A percentile compares a stretch with the other conserved stretches of the same genome.
Conservation (phyloP, 192 early-diverging fungal species). For the Rhizophagus prolifer region DNA sequence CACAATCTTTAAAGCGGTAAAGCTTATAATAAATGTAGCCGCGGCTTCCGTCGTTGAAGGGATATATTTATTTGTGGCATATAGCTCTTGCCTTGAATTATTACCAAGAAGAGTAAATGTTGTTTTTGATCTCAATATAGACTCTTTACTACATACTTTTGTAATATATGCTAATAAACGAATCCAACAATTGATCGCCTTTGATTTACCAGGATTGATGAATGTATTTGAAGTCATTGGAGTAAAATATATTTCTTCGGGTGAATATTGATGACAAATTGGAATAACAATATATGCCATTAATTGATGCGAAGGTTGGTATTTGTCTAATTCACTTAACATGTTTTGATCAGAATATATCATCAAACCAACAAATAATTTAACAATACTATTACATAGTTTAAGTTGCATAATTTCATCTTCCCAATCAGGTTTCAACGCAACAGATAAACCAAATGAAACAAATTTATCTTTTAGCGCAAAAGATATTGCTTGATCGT, state of each 20-base stretch:
- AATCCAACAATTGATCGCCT: constrained; percentile 17
- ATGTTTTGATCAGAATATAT: constrained; percentile 46
- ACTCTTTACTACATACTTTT: constrained; percentile 13
- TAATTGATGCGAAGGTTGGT: constrained; percentile 42
- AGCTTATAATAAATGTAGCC: constrained; percentile 44
- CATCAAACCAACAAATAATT: constrained; percentile 51
- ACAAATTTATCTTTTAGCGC: constrained; percentile 47
- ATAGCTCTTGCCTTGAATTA: neutral
- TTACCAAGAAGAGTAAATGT: neutral
- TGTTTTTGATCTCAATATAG: constrained; percentile 11
- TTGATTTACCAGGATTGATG: constrained; percentile 25
- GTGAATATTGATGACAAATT: constrained; percentile 49
- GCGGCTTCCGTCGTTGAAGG: constrained; percentile 30
- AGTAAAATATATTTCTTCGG: constrained; percentile 37
- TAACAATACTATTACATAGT: constrained; percentile 47
- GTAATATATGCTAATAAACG: constrained; percentile 16
- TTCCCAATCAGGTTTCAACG: constrained; percentile 44
- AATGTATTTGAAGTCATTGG: constrained; percentile 28
- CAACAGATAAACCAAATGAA: constrained; percentile 37
- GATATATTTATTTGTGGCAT: neutral
- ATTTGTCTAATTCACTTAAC: constrained; percentile 43
- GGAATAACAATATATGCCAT: constrained; percentile 54
- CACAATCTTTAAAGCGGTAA: constrained; percentile 55
- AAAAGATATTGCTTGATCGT: constrained; percentile 35
- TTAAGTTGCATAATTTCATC: constrained; percentile 33